Evolutionary conservation across 768 basidiomycete species (phyloP).

Genomic region (Tricholoma bakamatsutake): DNA sequence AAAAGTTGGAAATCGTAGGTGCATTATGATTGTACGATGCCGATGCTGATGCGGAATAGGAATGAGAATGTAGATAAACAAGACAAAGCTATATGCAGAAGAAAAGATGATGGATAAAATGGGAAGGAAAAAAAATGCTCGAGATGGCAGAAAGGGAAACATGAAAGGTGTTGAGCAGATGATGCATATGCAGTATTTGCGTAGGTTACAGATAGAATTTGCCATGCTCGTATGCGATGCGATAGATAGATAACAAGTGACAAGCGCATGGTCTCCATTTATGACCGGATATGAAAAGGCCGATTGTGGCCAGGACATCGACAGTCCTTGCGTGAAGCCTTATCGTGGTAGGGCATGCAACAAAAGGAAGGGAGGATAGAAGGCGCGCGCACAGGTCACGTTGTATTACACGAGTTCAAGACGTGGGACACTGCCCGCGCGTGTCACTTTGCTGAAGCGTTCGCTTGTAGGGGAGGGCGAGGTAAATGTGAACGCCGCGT

Average conservation of each 20-base stretch:
- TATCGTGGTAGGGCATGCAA: background rate
- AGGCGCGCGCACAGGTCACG: background rate
- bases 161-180: background rate
- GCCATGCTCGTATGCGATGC: constrained; percentile 3
- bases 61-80: background rate
- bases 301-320: background rate
- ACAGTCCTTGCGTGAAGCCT: background rate
- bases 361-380: background rate
- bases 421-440: constrained; percentile 25
- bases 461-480: constrained; percentile 61
- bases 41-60: background rate
- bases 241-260: background rate
- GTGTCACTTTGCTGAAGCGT: constrained; percentile 42
- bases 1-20: background rate
- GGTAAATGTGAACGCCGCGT: constrained; percentile 73
- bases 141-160: background rate
- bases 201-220: background rate
- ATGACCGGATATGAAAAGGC: background rate
- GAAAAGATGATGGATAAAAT: background rate
- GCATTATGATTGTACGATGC: background rate
- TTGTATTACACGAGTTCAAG: constrained; percentile 19
- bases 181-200: background rate
- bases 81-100: constrained; percentile 1
- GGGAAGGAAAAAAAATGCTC: background rate
- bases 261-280: background rate